Conservation (phyloP, 441 rosid species). For the Syzygium malaccense region DNA sequence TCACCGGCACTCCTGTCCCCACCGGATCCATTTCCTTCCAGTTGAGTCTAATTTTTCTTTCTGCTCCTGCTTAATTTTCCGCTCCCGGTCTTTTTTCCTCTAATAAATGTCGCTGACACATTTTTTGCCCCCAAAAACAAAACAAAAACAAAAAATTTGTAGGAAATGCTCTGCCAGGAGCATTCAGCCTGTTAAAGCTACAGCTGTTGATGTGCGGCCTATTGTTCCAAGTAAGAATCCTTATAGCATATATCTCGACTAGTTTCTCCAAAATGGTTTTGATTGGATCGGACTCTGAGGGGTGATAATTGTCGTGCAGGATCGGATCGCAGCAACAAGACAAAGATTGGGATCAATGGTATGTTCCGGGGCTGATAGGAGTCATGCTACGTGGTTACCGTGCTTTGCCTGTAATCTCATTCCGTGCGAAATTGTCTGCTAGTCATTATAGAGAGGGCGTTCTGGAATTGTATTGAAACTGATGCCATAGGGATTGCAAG, state of each 20-base stretch:
- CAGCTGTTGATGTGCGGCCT: slow-evolving; percentile 67
- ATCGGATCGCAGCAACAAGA: slow-evolving; percentile 43
- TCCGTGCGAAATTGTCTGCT: not conserved
- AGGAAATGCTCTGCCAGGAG: slow-evolving; percentile 37
- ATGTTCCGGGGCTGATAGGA: slow-evolving; percentile 7
- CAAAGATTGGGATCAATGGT: slow-evolving; percentile 92
- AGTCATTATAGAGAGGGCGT: not conserved
- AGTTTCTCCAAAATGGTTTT: not conserved
- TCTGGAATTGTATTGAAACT: not conserved
- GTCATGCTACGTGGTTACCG: not conserved
- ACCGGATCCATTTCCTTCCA: slow-evolving; percentile 36
- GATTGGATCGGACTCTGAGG: not conserved
- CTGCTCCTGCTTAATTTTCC: not conserved
- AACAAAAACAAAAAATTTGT: not conserved
- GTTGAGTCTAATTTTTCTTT: slow-evolving; percentile 33
- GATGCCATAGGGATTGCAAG: not conserved
- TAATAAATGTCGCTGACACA: not conserved
- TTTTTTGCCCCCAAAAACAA: not conserved
- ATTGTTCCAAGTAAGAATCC: slow-evolving; percentile 47
- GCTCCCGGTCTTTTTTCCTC: not conserved
- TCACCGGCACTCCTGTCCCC: slow-evolving; percentile 39
- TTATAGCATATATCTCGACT: not conserved
- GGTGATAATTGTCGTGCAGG: slow-evolving; percentile 26
- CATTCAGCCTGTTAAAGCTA: slow-evolving; percentile 70
- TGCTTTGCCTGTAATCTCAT: not conserved